These are phyloP conservation scores for Lipomyces anomalus DNA, from an alignment of 805 yeast genomes.

Conservation along the genomic window DNA sequence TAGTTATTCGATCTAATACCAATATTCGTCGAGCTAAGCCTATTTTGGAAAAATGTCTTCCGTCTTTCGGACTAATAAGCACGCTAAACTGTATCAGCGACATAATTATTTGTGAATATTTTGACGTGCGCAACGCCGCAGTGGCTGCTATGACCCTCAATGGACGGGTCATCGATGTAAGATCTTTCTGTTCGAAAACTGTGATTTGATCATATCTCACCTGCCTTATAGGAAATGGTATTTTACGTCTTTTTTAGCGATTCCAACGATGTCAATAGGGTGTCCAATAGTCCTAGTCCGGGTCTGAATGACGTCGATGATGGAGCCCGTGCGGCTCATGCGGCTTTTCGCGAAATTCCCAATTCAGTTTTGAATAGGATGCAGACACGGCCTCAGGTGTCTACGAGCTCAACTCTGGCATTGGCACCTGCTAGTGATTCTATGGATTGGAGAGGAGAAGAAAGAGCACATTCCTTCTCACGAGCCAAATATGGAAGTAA, in stretches of 20 bases:
- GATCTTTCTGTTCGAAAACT: constrained; percentile 4
- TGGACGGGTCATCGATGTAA: constrained; percentile 27
- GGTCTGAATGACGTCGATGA: no score
- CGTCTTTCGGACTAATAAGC: constrained; percentile 26
- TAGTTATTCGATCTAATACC: constrained; percentile 10
- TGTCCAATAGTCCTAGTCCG: background rate
- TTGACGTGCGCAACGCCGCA: constrained; percentile 36
- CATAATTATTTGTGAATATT: constrained; percentile 32
- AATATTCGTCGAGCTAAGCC: constrained; percentile 7
- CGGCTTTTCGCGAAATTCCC: no score
- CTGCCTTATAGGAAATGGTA: constrained; percentile 9
- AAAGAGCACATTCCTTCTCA: no score
- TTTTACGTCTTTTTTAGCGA: constrained; percentile 12
- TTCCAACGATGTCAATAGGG: background rate
- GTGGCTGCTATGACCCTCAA: constrained; percentile 26
- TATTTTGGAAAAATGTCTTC: constrained; percentile 12
- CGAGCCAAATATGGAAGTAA: no score
- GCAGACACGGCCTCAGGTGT: no score
- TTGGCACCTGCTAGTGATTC: no score
- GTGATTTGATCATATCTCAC: background rate
- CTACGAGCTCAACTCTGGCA: no score
- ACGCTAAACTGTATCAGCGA: constrained; percentile 16
- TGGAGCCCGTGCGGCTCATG: no score
- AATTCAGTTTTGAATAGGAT: no score
- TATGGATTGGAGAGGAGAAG: no score